phyloP scores from a whole-genome alignment of 2,329 filamentous ascomycete genomes.

The Penicillium sp. region DNA sequence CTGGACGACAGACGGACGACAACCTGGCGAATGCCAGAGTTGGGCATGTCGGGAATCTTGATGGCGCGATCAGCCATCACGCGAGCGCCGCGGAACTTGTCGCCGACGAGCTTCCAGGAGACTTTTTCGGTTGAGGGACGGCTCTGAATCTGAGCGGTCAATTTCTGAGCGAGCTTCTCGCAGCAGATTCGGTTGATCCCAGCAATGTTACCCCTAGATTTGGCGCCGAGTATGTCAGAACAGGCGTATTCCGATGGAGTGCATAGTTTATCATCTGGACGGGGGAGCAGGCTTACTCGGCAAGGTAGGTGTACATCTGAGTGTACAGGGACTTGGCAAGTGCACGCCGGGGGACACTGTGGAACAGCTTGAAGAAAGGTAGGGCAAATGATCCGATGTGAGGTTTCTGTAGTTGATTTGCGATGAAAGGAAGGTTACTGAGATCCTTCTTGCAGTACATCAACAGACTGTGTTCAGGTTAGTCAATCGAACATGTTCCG shows the following conservation, averaged over 20 bases:
- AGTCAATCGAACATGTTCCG: not conserved
- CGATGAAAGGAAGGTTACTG: slow-evolving; percentile 3
- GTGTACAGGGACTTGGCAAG: slow-evolving; percentile 40
- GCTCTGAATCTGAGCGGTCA: slow-evolving; percentile 29
- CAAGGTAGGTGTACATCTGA: slow-evolving; percentile 45
- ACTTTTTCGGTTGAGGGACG: slow-evolving; percentile 28
- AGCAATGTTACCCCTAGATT: slow-evolving; percentile 29
- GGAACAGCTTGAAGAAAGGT: slow-evolving; percentile 25
- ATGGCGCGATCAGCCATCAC: slow-evolving; percentile 40
- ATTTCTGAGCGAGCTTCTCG: slow-evolving; percentile 31
- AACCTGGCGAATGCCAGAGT: slow-evolving; percentile 38
- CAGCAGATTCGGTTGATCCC: slow-evolving; percentile 35
- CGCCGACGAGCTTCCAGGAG: slow-evolving; percentile 34
- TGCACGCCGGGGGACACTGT: slow-evolving; percentile 19
- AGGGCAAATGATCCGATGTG: slow-evolving; percentile 16
- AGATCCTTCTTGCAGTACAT: slow-evolving; percentile 7
- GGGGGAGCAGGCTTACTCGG: slow-evolving; percentile 30
- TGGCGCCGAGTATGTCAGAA: not conserved
- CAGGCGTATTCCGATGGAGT: too few relatives aligned
- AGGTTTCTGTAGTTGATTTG: slow-evolving; percentile 9
- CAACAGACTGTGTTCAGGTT: not conserved
- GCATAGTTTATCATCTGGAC: not conserved
- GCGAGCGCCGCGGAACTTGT: slow-evolving; percentile 33
- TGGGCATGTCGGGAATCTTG: slow-evolving; percentile 33
- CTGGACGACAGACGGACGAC: slow-evolving; percentile 35